Evolutionary conservation across 2,329 filamentous ascomycete species (phyloP).

Genomic region (Aureobasidium melanogenum): DNA sequence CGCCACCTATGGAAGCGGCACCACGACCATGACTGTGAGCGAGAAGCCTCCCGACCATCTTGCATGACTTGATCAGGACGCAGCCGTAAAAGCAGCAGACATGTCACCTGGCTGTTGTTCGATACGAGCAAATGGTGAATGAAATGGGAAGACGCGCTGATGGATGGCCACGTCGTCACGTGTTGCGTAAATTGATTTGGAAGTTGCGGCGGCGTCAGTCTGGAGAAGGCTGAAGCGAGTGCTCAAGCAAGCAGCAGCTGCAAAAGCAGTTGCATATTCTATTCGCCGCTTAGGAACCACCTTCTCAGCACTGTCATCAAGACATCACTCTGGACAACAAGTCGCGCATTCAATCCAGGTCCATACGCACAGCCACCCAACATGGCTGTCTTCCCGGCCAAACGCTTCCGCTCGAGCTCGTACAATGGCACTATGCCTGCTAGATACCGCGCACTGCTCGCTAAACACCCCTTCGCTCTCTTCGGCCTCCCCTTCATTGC

Average conservation of each 20-base stretch:
- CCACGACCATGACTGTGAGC: not conserved
- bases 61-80: not conserved
- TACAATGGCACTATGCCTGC: constrained; percentile 58
- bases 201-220: not conserved
- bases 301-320: not conserved
- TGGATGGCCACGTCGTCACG: not conserved
- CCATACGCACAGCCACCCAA: not conserved
- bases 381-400: constrained; percentile 28
- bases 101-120: not conserved
- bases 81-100: not conserved
- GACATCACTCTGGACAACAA: not conserved
- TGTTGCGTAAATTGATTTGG: not conserved
- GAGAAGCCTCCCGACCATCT: constrained; percentile 15
- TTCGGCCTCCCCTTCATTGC: constrained; percentile 90
- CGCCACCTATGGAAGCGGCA: constrained; percentile 22
- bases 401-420: constrained; percentile 53
- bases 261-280: not conserved
- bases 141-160: not conserved
- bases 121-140: not conserved
- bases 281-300: not conserved
- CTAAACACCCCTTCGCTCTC: constrained; percentile 75
- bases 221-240: not conserved
- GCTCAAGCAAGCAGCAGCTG: not conserved
- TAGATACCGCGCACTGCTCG: constrained; percentile 66
- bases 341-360: not conserved